These are phyloP conservation scores for Suhomyces sp. DNA, from an alignment of 805 yeast species.

Conservation along the genomic window DNA sequence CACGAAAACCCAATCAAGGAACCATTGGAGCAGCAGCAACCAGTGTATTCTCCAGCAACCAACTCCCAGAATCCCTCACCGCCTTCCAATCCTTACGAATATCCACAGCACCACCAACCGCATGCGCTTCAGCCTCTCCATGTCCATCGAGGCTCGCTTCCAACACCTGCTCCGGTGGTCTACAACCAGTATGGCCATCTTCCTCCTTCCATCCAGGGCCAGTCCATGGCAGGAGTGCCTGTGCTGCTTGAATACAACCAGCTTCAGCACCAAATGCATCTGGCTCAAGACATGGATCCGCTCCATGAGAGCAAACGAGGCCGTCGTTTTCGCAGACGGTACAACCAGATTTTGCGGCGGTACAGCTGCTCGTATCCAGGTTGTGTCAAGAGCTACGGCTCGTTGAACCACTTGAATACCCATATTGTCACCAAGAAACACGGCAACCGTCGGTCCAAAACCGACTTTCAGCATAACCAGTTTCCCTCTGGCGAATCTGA, in stretches of 20 bases:
- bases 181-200: neutral
- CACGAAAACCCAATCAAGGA: neutral
- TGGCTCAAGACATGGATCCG: constrained; percentile 13
- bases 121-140: neutral
- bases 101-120: neutral
- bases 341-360: constrained; percentile 35
- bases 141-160: neutral
- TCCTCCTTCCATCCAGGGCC: neutral
- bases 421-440: constrained; percentile 45
- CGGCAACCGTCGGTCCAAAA: constrained; percentile 41
- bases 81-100: neutral
- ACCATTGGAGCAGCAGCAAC: neutral
- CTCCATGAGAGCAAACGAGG: constrained; percentile 23
- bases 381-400: constrained; percentile 41
- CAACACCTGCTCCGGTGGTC: neutral
- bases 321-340: constrained; percentile 34
- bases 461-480: constrained; percentile 31
- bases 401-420: constrained; percentile 42
- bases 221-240: neutral
- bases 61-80: neutral
- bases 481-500: constrained; percentile 4
- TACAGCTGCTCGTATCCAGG: constrained; percentile 34
- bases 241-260: neutral
- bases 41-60: neutral
- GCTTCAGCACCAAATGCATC: constrained; percentile 5